Conservation (phyloP, 805 yeast species). For the Candida ovalis region DNA sequence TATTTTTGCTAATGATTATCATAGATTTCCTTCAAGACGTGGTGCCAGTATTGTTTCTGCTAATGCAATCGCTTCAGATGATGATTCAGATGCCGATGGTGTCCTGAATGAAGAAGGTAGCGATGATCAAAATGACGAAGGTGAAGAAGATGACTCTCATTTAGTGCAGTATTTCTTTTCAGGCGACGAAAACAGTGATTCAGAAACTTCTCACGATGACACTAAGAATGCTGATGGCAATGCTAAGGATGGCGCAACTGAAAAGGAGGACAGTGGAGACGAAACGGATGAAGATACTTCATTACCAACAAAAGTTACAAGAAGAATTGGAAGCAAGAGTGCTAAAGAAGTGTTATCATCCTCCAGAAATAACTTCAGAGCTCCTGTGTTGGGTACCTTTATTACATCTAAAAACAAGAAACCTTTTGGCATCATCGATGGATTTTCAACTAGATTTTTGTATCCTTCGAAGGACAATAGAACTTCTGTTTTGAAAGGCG, state of each 20-base stretch:
- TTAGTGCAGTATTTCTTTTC: constrained; percentile 71
- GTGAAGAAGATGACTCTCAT: constrained; percentile 50
- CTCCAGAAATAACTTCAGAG: constrained; percentile 77
- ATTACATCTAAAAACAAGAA: constrained; percentile 63
- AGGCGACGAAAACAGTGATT: constrained; percentile 22
- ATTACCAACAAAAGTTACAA: constrained; percentile 65
- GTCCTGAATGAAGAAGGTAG: constrained; percentile 24
- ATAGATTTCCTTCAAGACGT: constrained; percentile 14
- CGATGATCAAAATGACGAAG: constrained; percentile 26
- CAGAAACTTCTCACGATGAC: constrained; percentile 20
- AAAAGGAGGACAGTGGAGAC: constrained; percentile 57
- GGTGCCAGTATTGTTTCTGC: constrained; percentile 16
- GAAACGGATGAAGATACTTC: constrained; percentile 92
- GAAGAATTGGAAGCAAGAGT: constrained; percentile 70
- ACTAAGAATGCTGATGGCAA: constrained; percentile 10
- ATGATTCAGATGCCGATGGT: constrained; percentile 22
- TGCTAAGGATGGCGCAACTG: background rate
- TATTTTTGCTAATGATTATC: constrained; percentile 22
- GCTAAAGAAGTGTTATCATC: constrained; percentile 92
- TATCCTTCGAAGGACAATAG: constrained; percentile 38
- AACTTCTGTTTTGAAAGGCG: constrained; percentile 24
- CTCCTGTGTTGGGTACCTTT: constrained; percentile 94
- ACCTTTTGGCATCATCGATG: constrained; percentile 94
- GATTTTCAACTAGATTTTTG: constrained; percentile 82
- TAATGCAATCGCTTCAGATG: constrained; percentile 17